Percentiles rank a stretch among this genome's conserved stretches.
phyloP scores from a whole-genome alignment of 2,329 filamentous ascomycete genomes.

The Diplodia sapinea region DNA sequence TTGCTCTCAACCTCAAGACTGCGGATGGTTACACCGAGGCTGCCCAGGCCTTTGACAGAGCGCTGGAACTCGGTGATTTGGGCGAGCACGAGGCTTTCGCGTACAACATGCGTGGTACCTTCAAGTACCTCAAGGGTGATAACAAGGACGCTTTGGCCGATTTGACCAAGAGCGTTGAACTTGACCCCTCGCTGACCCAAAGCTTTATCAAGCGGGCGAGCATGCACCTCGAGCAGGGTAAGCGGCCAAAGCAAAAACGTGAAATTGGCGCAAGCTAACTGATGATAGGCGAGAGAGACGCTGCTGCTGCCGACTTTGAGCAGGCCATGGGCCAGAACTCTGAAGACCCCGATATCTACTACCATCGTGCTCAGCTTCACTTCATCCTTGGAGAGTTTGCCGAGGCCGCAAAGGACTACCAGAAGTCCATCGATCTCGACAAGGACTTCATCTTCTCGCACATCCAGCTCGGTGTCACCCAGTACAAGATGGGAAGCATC shows the following conservation, averaged over 20 bases:
- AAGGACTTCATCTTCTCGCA: slow-evolving; percentile 98
- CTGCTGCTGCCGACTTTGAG: slow-evolving; percentile 85
- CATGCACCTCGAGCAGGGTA: slow-evolving; percentile 93
- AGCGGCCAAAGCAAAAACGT: slow-evolving; percentile 32
- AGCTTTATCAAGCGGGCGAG: slow-evolving; percentile 99
- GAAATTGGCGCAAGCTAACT: background rate
- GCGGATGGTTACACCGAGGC: slow-evolving; percentile 92
- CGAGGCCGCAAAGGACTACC: slow-evolving; percentile 96
- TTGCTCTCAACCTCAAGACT: slow-evolving; percentile 83
- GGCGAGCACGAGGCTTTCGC: slow-evolving; percentile 86
- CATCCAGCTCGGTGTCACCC: slow-evolving; percentile 97
- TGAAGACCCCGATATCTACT: slow-evolving; percentile 95
- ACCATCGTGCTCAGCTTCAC: slow-evolving; percentile 96
- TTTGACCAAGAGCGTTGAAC: slow-evolving; percentile 89
- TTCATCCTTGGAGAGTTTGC: slow-evolving; percentile 96
- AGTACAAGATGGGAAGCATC: slow-evolving; percentile 99
- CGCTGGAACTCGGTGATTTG: slow-evolving; percentile 79
- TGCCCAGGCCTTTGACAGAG: slow-evolving; percentile 82
- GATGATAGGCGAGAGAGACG: slow-evolving; percentile 74
- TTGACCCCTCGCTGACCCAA: slow-evolving; percentile 87
- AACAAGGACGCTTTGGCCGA: slow-evolving; percentile 82
- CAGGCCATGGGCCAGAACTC: slow-evolving; percentile 83
- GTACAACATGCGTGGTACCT: slow-evolving; percentile 96
- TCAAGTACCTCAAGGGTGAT: slow-evolving; percentile 89
- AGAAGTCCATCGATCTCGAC: slow-evolving; percentile 98